These are phyloP conservation scores for Corchorus olitorius DNA, from an alignment of 345 rosid species.

Conservation along the genomic window DNA sequence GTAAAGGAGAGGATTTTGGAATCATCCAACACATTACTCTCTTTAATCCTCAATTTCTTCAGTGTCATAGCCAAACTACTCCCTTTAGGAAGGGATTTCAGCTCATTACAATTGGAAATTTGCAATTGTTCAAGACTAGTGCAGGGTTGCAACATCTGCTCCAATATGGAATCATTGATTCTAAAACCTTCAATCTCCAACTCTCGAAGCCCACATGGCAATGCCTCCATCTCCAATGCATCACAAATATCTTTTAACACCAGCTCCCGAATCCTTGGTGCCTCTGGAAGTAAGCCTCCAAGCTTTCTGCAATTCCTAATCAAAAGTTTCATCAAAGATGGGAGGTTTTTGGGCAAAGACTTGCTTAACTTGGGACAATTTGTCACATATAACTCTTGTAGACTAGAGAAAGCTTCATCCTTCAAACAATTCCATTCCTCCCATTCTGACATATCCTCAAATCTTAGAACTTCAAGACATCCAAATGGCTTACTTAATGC, in stretches of 20 bases:
- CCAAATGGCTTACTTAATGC: too few relatives aligned
- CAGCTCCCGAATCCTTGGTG: neutral
- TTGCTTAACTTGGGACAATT: too few relatives aligned
- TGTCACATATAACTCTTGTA: too few relatives aligned
- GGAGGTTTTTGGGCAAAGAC: too few relatives aligned
- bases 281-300: too few relatives aligned
- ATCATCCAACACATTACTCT: neutral
- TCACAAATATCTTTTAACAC: neutral
- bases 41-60: neutral
- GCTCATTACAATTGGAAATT: neutral
- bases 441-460: too few relatives aligned
- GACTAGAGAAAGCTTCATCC: too few relatives aligned
- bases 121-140: neutral
- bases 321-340: too few relatives aligned
- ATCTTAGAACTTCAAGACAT: too few relatives aligned
- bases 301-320: too few relatives aligned
- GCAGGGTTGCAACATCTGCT: neutral
- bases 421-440: too few relatives aligned
- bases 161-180: neutral
- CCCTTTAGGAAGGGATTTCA: neutral
- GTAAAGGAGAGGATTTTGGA: slow-evolving; percentile 1
- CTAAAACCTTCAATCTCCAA: neutral
- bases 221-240: neutral
- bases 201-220: neutral
- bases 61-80: neutral